These are phyloP conservation scores for Phytomonas francai DNA, from an alignment of 208 protist species.

Conservation along the genomic window DNA sequence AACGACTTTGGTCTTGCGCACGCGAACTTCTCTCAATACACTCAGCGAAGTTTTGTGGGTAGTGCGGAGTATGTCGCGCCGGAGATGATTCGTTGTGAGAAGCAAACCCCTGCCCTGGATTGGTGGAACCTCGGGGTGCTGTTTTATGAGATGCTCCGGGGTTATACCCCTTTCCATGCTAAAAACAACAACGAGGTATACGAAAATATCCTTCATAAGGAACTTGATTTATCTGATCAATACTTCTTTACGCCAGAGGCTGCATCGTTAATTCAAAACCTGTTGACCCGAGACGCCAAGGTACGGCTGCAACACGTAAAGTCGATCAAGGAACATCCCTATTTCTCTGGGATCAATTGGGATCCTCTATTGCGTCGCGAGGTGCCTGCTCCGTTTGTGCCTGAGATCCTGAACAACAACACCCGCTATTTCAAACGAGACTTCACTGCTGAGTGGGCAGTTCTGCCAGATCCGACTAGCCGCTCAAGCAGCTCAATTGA, in stretches of 20 bases:
- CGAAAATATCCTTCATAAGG: slow-evolving; percentile 54
- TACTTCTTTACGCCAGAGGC: slow-evolving; percentile 45
- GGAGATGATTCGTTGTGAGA: slow-evolving; percentile 82
- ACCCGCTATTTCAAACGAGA: slow-evolving; percentile 71
- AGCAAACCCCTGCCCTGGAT: slow-evolving; percentile 92
- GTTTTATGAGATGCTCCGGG: slow-evolving; percentile 91
- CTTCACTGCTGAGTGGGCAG: slow-evolving; percentile 75
- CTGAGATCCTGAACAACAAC: slow-evolving; percentile 34
- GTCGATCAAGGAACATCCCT: slow-evolving; percentile 54
- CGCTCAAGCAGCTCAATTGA: slow-evolving; percentile 47
- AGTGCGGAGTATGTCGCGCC: slow-evolving; percentile 88
- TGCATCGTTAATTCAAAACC: slow-evolving; percentile 37
- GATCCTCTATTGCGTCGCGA: slow-evolving; percentile 30
- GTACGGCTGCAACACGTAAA: slow-evolving; percentile 29
- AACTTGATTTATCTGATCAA: slow-evolving; percentile 29
- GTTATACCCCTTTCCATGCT: slow-evolving; percentile 90
- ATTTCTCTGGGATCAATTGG: slow-evolving; percentile 70
- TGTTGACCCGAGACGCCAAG: slow-evolving; percentile 45
- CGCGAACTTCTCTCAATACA: slow-evolving; percentile 48
- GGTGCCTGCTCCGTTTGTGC: slow-evolving; percentile 33
- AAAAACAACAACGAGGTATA: slow-evolving; percentile 79
- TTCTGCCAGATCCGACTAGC: slow-evolving; percentile 28
- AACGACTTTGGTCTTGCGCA: slow-evolving; percentile 88
- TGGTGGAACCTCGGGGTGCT: slow-evolving; percentile 96
- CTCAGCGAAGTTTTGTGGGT: slow-evolving; percentile 83